A percentile compares a stretch with the other conserved stretches of the same genome.
Evolutionary conservation across 768 basidiomycete genomes (phyloP).

Genomic region (Hypsizygus marmoreus): DNA sequence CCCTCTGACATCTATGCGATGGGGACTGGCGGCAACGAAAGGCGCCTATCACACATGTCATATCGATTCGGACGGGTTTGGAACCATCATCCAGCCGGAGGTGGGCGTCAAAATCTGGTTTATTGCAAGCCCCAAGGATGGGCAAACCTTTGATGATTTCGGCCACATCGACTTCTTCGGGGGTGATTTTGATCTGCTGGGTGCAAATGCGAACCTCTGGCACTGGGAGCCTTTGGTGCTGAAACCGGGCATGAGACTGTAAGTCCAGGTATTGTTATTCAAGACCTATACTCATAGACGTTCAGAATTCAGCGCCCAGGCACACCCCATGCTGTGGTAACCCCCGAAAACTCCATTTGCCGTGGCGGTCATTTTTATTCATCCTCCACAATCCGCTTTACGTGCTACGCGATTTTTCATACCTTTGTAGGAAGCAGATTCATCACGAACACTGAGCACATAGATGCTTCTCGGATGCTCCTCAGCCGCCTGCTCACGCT

Average conservation of each 20-base stretch:
- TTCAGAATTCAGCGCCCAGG: conserved; percentile 11
- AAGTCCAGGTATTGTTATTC: background rate
- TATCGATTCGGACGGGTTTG: too few relatives aligned
- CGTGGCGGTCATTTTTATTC: conserved; percentile 15
- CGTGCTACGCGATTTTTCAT: background rate
- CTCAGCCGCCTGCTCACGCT: background rate
- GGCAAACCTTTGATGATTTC: background rate
- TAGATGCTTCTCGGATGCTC: background rate
- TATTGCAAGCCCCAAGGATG: background rate
- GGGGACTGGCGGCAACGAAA: too few relatives aligned
- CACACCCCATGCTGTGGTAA: conserved; percentile 15
- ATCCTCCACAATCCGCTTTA: conserved; percentile 5
- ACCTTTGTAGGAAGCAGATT: background rate
- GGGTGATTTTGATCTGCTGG: background rate
- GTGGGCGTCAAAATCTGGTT: conserved; percentile 4
- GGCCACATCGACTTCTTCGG: background rate
- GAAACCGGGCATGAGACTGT: background rate
- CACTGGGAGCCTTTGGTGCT: background rate
- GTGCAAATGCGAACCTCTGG: background rate
- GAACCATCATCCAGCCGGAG: too few relatives aligned
- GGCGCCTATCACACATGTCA: too few relatives aligned
- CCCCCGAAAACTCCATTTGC: conserved; percentile 6
- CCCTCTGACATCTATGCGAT: too few relatives aligned
- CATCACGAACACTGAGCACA: conserved; percentile 1
- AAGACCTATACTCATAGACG: background rate